Percentiles rank a stretch among this genome's conserved stretches.
These are phyloP conservation scores for Funneliformis mosseae DNA, from an alignment of 192 early-diverging fungal species.

Conservation along the genomic window DNA sequence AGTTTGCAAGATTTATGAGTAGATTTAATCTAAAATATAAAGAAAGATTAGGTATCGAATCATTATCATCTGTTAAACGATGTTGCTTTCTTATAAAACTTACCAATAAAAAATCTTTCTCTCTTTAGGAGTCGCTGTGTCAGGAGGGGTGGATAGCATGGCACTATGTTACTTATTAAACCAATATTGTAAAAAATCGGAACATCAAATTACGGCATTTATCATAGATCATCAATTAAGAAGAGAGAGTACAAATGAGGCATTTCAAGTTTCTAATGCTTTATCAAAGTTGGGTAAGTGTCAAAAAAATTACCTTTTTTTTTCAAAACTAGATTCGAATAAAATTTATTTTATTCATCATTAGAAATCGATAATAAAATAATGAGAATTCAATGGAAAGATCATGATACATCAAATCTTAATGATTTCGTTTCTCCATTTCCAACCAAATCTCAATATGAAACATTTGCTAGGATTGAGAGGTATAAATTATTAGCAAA, in stretches of 20 bases:
- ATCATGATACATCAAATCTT: background rate
- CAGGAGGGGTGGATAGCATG: constrained; percentile 47
- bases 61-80: too few species aligned
- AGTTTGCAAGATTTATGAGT: background rate
- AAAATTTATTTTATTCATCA: background rate
- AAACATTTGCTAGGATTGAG: constrained; percentile 41
- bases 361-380: constrained; percentile 12
- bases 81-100: background rate
- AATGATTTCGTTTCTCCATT: constrained; percentile 4
- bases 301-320: background rate
- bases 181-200: constrained; percentile 1
- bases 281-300: constrained; percentile 39
- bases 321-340: background rate
- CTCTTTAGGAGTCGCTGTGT: constrained; percentile 41
- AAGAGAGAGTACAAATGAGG: constrained; percentile 44
- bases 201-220: constrained; percentile 38
- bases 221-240: constrained; percentile 54
- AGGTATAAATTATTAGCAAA: constrained; percentile 45
- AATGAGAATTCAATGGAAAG: constrained; percentile 13
- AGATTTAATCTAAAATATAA: background rate
- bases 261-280: constrained; percentile 36
- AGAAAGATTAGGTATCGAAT: constrained; percentile 5
- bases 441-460: constrained; percentile 42
- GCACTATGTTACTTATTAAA: constrained; percentile 37
- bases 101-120: too few species aligned